Conservation (phyloP, 352 stramenopile species). For the Phytopythium aichiense region DNA sequence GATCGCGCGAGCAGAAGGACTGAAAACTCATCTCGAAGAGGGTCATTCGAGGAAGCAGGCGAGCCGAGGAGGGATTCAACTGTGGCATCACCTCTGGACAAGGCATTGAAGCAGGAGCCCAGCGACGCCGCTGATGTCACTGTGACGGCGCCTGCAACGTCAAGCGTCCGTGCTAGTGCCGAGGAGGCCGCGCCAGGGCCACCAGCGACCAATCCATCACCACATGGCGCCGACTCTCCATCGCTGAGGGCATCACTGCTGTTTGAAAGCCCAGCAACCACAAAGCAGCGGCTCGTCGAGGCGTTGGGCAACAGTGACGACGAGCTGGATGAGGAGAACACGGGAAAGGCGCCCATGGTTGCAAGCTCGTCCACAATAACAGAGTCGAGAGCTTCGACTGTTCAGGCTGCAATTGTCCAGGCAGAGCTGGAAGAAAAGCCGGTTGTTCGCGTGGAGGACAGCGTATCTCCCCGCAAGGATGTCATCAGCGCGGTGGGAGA, state of each 20-base stretch:
- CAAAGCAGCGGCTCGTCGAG: slow-evolving; percentile 47
- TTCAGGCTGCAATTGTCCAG: neutral
- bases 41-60: neutral
- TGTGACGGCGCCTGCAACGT: neutral
- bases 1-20: neutral
- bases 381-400: neutral
- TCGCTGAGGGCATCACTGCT: slow-evolving; percentile 18
- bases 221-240: slow-evolving; percentile 14
- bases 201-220: neutral
- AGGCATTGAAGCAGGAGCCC: neutral
- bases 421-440: neutral
- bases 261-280: slow-evolving; percentile 45
- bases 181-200: neutral
- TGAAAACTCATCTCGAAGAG: neutral
- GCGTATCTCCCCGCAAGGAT: neutral
- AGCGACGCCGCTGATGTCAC: neutral
- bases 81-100: no score
- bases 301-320: slow-evolving; percentile 51
- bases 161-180: neutral
- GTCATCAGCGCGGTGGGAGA: neutral
- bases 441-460: neutral
- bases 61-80: neutral
- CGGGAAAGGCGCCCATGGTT: neutral
- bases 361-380: neutral
- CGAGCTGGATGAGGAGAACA: slow-evolving; percentile 28